These are phyloP conservation scores for Haematococcus sp. DNA, from an alignment of 139 green algal genomes.

Conservation along the genomic window DNA sequence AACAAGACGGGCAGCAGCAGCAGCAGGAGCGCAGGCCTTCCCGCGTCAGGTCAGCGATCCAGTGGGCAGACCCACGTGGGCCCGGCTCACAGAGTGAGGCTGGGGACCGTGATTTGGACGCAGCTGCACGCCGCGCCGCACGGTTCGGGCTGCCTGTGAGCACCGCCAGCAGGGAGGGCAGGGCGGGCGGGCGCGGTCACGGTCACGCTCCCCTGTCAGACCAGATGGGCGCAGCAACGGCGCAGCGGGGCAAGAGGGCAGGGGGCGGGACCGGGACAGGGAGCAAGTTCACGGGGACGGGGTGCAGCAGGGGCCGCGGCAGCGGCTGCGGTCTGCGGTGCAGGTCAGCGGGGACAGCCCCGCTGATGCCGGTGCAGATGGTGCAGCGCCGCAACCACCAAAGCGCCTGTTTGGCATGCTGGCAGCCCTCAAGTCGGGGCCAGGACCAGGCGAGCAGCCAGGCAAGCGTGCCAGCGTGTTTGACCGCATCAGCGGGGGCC, in stretches of 20 bases:
- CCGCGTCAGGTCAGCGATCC: neutral
- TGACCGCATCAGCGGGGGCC: neutral
- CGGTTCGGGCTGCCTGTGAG: no score
- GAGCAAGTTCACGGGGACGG: neutral
- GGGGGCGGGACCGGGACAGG: neutral
- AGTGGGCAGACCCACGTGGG: neutral
- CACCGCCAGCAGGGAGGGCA: no score
- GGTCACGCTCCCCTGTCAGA: no score
- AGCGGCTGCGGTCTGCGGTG: neutral
- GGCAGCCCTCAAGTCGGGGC: neutral
- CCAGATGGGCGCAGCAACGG: neutral
- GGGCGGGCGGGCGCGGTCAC: no score
- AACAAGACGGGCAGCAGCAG: slow-evolving; percentile 2
- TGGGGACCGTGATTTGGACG: neutral
- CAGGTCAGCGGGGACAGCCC: neutral
- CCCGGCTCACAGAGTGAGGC: neutral
- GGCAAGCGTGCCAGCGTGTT: neutral
- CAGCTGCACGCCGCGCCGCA: no score
- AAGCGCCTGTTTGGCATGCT: slow-evolving; percentile 1
- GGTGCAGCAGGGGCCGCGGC: neutral
- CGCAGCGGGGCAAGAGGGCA: neutral
- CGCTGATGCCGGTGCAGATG: neutral
- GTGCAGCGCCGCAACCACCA: neutral
- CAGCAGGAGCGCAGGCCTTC: neutral
- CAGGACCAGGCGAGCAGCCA: neutral